Evolutionary conservation across 805 yeast species (phyloP).

Genomic region (Wickerhamomyces sydowiorum): DNA sequence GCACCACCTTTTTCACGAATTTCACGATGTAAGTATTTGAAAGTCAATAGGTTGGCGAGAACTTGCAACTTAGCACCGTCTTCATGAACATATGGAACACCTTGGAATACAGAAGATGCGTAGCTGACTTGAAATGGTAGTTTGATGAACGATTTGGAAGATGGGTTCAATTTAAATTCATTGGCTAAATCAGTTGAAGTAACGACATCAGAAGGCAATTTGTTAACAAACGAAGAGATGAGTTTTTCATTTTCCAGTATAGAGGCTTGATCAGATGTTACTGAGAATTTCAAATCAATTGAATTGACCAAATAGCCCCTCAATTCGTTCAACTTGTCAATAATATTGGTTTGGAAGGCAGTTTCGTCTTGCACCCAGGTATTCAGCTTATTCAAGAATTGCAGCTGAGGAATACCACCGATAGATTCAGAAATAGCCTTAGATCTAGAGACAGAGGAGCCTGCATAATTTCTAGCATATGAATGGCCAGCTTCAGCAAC

Average conservation of each 20-base stretch:
- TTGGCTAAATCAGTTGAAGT: constrained; percentile 4
- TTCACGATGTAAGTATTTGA: constrained; percentile 80
- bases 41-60: constrained; percentile 72
- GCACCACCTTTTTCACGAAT: constrained; percentile 97
- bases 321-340: constrained; percentile 58
- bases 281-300: constrained; percentile 41
- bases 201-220: constrained; percentile 18
- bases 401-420: constrained; percentile 73
- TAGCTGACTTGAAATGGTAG: constrained; percentile 89
- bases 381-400: constrained; percentile 58
- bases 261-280: constrained; percentile 51
- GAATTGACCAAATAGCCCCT: constrained; percentile 38
- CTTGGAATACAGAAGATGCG: constrained; percentile 60
- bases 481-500: constrained; percentile 88
- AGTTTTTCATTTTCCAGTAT: constrained; percentile 22
- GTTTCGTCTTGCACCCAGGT: constrained; percentile 42
- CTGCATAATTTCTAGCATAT: constrained; percentile 66
- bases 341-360: constrained; percentile 45
- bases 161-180: constrained; percentile 14
- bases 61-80: constrained; percentile 88
- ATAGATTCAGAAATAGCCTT: constrained; percentile 58
- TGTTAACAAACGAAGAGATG: constrained; percentile 23
- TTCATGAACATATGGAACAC: constrained; percentile 57
- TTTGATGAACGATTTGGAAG: constrained; percentile 43
- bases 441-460: constrained; percentile 55